These are phyloP conservation scores for Bolboschoenoplectus hybrid DNA, from an alignment of 202 grass and related monocot species.

Conservation along the genomic window DNA sequence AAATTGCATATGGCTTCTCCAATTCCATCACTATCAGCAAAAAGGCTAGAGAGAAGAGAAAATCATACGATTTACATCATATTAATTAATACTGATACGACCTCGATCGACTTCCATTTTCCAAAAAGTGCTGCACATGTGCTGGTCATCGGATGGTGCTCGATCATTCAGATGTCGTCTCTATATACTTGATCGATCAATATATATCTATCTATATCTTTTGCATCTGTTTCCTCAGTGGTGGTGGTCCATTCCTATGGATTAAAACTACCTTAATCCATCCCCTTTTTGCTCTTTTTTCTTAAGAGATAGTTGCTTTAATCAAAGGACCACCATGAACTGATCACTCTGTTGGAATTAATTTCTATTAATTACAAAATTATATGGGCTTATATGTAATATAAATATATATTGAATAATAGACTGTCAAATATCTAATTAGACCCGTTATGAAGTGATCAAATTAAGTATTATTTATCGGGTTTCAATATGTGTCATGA, in stretches of 20 bases:
- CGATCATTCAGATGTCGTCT: background rate
- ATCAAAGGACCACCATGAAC: slow-evolving; percentile 39
- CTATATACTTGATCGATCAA: background rate
- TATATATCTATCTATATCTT: background rate
- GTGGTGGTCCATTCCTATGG: slow-evolving; percentile 31
- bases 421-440: no score
- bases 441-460: no score
- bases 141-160: background rate
- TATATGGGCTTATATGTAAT: no score
- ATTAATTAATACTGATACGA: slow-evolving; percentile 1
- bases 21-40: slow-evolving; percentile 9
- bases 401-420: no score
- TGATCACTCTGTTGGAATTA: no score
- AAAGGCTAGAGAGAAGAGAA: slow-evolving; percentile 8
- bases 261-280: slow-evolving; percentile 27
- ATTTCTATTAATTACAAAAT: no score
- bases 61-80: background rate
- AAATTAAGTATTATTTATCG: no score
- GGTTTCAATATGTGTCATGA: no score
- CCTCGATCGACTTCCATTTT: slow-evolving; percentile 10
- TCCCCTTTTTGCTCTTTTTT: slow-evolving; percentile 4
- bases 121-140: background rate
- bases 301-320: slow-evolving; percentile 22
- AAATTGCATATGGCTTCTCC: slow-evolving; percentile 1
- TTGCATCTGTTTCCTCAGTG: background rate